A percentile compares a stretch with the other conserved stretches of the same genome.
Evolutionary conservation across 768 basidiomycete genomes (phyloP).

Genomic region (Suillus paluster): DNA sequence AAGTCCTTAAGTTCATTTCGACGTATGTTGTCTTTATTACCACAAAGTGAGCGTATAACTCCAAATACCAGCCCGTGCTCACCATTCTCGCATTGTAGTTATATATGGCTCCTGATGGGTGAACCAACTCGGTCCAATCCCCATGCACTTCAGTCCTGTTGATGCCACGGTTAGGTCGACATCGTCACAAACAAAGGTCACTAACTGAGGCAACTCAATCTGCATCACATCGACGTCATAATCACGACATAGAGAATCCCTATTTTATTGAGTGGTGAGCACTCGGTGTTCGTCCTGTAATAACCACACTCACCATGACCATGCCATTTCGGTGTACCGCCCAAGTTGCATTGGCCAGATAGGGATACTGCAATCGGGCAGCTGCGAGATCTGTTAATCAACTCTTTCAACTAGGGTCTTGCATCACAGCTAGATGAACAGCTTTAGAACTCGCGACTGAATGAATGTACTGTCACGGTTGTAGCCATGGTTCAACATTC

Average conservation of each 20-base stretch:
- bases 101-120: neutral
- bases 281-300: neutral
- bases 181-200: too few relatives aligned
- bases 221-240: too few relatives aligned
- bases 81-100: too few relatives aligned
- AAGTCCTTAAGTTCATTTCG: neutral
- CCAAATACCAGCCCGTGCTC: too few relatives aligned
- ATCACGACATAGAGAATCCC: neutral
- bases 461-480: too few relatives aligned
- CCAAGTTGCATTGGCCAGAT: neutral
- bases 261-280: neutral
- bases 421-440: too few relatives aligned
- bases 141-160: neutral
- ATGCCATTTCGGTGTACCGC: neutral
- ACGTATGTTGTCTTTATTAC: neutral
- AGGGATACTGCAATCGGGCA: neutral
- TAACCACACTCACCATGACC: neutral
- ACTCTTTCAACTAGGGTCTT: too few relatives aligned
- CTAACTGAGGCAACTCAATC: neutral
- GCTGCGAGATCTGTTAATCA: too few relatives aligned
- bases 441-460: too few relatives aligned
- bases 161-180: neutral
- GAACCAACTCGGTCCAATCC: constrained; percentile 7
- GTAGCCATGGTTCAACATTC: too few relatives aligned
- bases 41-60: neutral